phyloP scores from a whole-genome alignment of 2,329 filamentous ascomycete genomes.

The Furcasterigmium furcatum region DNA sequence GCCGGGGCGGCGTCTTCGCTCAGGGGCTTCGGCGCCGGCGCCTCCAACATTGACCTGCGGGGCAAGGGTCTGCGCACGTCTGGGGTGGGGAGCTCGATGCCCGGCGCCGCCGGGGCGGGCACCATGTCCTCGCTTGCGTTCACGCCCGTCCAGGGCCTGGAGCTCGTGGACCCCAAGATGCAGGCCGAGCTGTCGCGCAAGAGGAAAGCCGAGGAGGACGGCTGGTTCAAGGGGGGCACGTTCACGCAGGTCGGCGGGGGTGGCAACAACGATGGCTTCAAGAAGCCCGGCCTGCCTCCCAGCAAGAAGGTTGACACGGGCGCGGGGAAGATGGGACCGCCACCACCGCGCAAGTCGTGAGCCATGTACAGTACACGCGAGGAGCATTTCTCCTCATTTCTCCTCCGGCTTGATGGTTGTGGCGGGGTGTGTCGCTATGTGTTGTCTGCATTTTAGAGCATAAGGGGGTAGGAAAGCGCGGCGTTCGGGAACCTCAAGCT shows the following conservation, averaged over 20 bases:
- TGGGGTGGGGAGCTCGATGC: conserved; percentile 72
- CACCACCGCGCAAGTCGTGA: conserved; percentile 12
- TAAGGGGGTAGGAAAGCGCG: no score
- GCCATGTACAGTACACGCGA: no score
- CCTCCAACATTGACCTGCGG: conserved; percentile 65
- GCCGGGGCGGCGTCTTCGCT: conserved; percentile 83
- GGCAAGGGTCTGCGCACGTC: conserved; percentile 77
- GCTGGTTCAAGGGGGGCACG: conserved; percentile 96
- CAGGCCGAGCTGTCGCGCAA: conserved; percentile 86
- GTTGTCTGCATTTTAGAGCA: no score
- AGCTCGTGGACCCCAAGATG: conserved; percentile 91
- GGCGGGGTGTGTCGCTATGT: no score
- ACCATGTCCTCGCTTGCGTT: conserved; percentile 88
- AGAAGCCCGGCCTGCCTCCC: conserved; percentile 72
- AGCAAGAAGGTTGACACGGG: conserved; percentile 72
- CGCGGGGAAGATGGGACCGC: conserved; percentile 46
- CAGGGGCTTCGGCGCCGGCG: conserved; percentile 67
- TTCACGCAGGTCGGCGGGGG: conserved; percentile 78
- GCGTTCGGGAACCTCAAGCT: no score
- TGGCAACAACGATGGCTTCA: conserved; percentile 65
- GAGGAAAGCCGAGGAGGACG: conserved; percentile 88
- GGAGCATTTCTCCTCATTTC: no score
- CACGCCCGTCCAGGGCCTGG: conserved; percentile 89
- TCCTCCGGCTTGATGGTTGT: no score
- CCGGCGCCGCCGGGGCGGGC: conserved; percentile 52